phyloP scores from a whole-genome alignment of 2,329 filamentous ascomycete genomes.

The Magnaporthales sp. region DNA sequence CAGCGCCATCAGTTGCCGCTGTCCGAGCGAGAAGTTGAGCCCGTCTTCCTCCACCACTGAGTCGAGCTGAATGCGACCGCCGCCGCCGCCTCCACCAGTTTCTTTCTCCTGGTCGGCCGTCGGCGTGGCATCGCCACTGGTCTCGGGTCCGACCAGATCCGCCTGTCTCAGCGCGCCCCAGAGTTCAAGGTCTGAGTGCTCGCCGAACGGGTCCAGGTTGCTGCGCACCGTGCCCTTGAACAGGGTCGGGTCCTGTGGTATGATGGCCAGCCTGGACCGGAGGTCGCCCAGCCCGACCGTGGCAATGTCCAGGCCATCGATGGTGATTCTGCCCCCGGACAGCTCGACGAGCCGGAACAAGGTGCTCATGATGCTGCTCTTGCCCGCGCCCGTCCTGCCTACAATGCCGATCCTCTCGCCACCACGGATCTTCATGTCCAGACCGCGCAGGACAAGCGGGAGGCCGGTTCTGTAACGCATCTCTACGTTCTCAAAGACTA shows the following conservation, averaged over 20 bases:
- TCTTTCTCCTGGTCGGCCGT: not conserved
- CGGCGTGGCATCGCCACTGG: not conserved
- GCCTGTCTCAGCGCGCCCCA: conserved; percentile 73
- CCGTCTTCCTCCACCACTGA: conserved; percentile 86
- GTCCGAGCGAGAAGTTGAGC: conserved; percentile 89
- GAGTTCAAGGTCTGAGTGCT: conserved; percentile 68
- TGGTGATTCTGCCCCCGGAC: conserved; percentile 51
- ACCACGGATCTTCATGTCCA: conserved; percentile 63
- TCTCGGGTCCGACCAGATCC: conserved; percentile 51
- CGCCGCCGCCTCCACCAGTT: conserved; percentile 4
- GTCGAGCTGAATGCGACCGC: conserved; percentile 70
- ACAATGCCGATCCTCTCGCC: conserved; percentile 78
- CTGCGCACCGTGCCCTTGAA: conserved; percentile 73
- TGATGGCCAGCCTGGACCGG: conserved; percentile 69
- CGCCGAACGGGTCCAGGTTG: conserved; percentile 73
- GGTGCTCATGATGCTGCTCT: conserved; percentile 75
- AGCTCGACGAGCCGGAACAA: conserved; percentile 69
- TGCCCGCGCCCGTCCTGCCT: conserved; percentile 74
- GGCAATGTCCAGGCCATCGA: conserved; percentile 61
- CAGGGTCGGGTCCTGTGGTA: conserved; percentile 76
- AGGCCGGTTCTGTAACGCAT: conserved; percentile 70
- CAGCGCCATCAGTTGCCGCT: conserved; percentile 91
- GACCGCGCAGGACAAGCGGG: conserved; percentile 62
- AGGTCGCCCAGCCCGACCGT: conserved; percentile 68
- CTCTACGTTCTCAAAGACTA: conserved; percentile 63